phyloP scores from a whole-genome alignment of 768 basidiomycete species.

The Tylopilus sp. region DNA sequence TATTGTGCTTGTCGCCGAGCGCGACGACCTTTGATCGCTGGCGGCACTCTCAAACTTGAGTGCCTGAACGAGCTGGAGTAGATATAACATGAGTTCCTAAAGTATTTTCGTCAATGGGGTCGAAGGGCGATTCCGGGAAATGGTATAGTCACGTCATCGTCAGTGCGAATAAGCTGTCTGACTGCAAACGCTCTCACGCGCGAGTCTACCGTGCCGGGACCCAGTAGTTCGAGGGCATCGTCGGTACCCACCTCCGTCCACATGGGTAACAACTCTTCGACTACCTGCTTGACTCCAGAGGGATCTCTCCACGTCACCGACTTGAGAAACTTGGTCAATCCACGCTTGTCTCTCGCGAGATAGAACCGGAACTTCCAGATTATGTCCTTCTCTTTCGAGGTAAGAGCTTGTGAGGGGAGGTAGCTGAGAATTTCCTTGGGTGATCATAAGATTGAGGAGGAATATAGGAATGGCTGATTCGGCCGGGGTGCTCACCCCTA shows the following conservation, averaged over 20 bases:
- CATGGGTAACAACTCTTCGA: constrained; percentile 89
- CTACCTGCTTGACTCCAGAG: constrained; percentile 95
- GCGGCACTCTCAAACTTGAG: constrained; percentile 91
- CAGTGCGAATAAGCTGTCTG: constrained; percentile 82
- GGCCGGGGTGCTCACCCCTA: constrained; percentile 68
- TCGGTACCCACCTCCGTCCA: constrained; percentile 98
- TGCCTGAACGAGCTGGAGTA: constrained; percentile 95
- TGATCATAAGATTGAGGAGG: not conserved
- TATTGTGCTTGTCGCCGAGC: constrained; percentile 67
- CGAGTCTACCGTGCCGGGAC: constrained; percentile 86
- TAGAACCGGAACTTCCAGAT: constrained; percentile 99
- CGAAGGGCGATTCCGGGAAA: not conserved
- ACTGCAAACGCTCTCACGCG: constrained; percentile 94
- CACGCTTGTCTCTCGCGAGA: constrained; percentile 85
- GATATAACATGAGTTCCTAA: constrained; percentile 88
- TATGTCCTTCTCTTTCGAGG: constrained; percentile 90
- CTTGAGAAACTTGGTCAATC: constrained; percentile 95
- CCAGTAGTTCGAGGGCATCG: constrained; percentile 92
- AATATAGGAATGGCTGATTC: too few species aligned
- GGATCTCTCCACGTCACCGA: constrained; percentile 97
- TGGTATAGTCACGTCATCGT: constrained; percentile 74
- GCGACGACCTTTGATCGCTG: constrained; percentile 71
- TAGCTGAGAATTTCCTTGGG: constrained; percentile 83
- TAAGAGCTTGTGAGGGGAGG: constrained; percentile 82
- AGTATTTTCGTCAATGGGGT: not conserved